Evolutionary conservation across 805 yeast genomes (phyloP), one percentile per base, ranked within the genome.

Genomic region (Soucietia sequanensis): DNA sequence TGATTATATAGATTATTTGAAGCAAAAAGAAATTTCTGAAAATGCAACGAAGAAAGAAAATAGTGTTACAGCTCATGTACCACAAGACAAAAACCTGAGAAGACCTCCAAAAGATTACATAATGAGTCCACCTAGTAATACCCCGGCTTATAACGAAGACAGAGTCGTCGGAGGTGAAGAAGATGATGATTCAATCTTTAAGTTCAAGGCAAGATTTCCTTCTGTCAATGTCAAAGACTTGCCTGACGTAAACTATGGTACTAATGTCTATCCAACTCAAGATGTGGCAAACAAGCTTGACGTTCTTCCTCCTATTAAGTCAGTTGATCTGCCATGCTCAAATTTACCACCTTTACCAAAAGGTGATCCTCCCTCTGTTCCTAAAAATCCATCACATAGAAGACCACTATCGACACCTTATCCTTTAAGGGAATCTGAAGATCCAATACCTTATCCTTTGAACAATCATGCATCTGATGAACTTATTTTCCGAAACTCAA

Each of bases 1-100:
- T 39, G 58, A 56, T 32, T 68, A 68, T 39, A 58, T 68, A 13
- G 62, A 51, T 5, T 68, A 66, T 37, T 50, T 66, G 39, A 58
- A 52, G 35, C 41, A 55, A 13, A 53, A 51, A 39, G 69, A 63
- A n/a, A n/a, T n/a, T n/a, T n/a, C n/a, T 18, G 30, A 23, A 13
- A 27, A 21, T n/a, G 36, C 26, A 18, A 10, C 32, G 11, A 28
- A 20, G 14, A 21, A 14, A 24, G 11, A 23, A 17, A 11, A 10
- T 3, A n/a, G n/a, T n/a, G n/a, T n/a, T n/a, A n/a, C n/a, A n/a
- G n/a, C n/a, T n/a, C n/a, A n/a, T n/a, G n/a, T 21, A 21, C 23
- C 23, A 21, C 23, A 21, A 21, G 7, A 7, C 23, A 21, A 21
- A 10, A 21, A 10, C 10, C 23, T 21, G 23, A 8, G 7, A 10